A percentile compares a stretch with the other conserved stretches of the same genome.
Conservation (phyloP, 2,329 filamentous ascomycete genomes). For the Fusarium secorum region DNA sequence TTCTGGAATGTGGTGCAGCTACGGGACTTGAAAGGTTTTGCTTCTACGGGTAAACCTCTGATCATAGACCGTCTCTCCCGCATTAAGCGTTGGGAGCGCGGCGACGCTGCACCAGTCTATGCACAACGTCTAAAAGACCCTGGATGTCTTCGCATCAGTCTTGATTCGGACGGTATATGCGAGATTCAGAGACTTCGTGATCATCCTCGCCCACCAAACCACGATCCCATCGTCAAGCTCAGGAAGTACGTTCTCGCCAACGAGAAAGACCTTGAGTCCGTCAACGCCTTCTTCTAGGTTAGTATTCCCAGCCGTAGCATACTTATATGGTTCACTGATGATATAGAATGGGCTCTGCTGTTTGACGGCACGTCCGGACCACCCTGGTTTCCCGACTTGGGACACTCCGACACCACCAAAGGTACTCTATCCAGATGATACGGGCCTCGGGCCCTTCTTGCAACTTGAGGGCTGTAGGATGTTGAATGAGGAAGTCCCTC, state of each 20-base stretch:
- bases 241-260: not conserved
- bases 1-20: not conserved
- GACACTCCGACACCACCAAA: not conserved
- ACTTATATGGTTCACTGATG: not conserved
- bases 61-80: not conserved
- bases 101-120: not conserved
- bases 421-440: not conserved
- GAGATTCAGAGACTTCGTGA: not conserved
- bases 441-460: not conserved
- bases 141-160: not conserved
- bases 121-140: rapidly evolving
- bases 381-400: not conserved
- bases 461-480: not conserved
- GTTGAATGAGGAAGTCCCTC: not conserved
- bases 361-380: rapidly evolving
- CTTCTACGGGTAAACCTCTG: not conserved
- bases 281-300: not conserved
- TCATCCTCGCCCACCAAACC: not conserved
- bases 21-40: not conserved
- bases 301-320: not conserved
- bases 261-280: not conserved
- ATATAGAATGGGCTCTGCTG: not conserved
- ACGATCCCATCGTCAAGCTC: not conserved
- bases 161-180: not conserved
- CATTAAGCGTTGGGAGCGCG: not conserved